Evolutionary conservation across 768 basidiomycete species (phyloP).

Genomic region (Goffeauzyma gilvescens): DNA sequence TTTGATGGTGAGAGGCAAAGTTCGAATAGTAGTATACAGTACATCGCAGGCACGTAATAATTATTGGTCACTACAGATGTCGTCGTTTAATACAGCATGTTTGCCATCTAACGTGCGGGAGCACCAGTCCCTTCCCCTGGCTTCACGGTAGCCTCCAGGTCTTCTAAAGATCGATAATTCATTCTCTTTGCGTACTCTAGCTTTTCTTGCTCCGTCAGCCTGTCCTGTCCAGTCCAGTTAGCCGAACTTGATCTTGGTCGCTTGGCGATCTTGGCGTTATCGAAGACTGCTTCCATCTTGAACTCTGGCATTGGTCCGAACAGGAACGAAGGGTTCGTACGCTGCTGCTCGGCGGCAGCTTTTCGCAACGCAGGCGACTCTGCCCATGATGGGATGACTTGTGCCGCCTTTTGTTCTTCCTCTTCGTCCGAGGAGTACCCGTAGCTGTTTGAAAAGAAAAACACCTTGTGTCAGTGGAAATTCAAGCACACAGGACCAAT

Average conservation of each 20-base stretch:
- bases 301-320: constrained; percentile 76
- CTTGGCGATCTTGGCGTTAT: constrained; percentile 40
- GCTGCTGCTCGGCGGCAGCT: constrained; percentile 62
- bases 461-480: no score
- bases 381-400: constrained; percentile 62
- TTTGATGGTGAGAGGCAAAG: no score
- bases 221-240: constrained; percentile 88
- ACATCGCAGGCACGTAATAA: no score
- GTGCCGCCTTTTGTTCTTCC: constrained; percentile 58
- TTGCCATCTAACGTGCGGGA: no score
- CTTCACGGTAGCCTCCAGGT: no score
- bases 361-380: constrained; percentile 69
- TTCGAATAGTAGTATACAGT: no score
- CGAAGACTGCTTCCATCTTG: constrained; percentile 87
- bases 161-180: constrained; percentile 41
- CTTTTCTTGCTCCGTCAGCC: constrained; percentile 65
- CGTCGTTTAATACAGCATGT: no score
- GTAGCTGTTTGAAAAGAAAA: no score
- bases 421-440: constrained; percentile 43
- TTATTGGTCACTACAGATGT: no score
- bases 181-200: constrained; percentile 71
- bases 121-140: no score
- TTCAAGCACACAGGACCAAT: no score
- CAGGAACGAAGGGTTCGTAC: constrained; percentile 55
- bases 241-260: constrained; percentile 80